Evolutionary conservation across 2,329 filamentous ascomycete genomes (phyloP), one percentile per base, ranked within the genome.

Genomic region (Pseudogymnoascus sp.): DNA sequence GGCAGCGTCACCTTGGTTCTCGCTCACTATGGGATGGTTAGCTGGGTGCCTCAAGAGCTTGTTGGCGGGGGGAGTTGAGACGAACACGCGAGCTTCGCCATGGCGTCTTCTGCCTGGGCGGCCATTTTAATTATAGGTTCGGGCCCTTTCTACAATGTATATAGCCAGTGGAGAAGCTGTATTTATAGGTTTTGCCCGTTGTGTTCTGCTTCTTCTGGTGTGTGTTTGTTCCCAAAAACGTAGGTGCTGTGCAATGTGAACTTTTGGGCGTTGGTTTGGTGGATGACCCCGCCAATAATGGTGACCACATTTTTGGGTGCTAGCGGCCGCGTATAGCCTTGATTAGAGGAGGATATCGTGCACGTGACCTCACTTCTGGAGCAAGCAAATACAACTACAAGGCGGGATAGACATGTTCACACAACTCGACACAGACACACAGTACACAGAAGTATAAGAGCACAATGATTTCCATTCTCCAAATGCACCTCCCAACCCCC

Each of bases 61-160:
- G 50, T 59, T 31, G 26, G 50, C n/a, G n/a, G 50, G 50, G 50
- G 50, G 26, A 26, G 13, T 31, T 9, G 50, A 29, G 26, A 59
- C 50, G 26, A 26, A 63, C 61, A 29, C 21, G 23, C 50, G 50
- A 63, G 61, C 44, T 63, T 60, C 42, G 40, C n/a, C 29, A 59
- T 13, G 21, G 17, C 61, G 33, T 63, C 61, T 31, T 35, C 46
- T 35, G 61, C 23, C 35, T 63, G 61, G 7, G 61, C 23, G 29
- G 44, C 61, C 61, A 63, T 63, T 44, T 23, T 44, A 3, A 3
- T 23, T 23, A 9, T 21, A 23, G 1, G 38, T 42, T 23, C 19
- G 21, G 19, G 6, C 40, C 40, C 40, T 44, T n/a, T 17, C 37
- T 17, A 5, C 13, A 11, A 15, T 37, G 1, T 37, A 13, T 44